Evolutionary conservation across 2,329 filamentous ascomycete species (phyloP).

Genomic region (Neonectria neomacrospora): DNA sequence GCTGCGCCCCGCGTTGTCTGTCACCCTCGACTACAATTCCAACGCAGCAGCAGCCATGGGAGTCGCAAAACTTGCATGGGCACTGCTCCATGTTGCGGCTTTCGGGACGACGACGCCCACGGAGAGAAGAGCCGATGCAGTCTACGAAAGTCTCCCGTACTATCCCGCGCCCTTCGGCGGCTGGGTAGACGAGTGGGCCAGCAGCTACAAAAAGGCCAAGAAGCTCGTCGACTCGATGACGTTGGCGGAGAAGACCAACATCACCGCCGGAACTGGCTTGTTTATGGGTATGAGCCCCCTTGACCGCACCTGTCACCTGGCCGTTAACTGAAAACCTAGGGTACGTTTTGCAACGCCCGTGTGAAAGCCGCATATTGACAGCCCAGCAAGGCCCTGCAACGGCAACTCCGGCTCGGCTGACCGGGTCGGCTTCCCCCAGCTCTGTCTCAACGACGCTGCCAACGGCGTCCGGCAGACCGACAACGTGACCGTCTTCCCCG

Average conservation of each 20-base stretch:
- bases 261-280: slow-evolving; percentile 76
- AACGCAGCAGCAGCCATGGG: neutral
- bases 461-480: slow-evolving; percentile 79
- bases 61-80: neutral
- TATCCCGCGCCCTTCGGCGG: slow-evolving; percentile 80
- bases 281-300: slow-evolving; percentile 67
- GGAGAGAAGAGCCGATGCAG: slow-evolving; percentile 11
- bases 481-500: slow-evolving; percentile 80
- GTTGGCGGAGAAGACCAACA: slow-evolving; percentile 81
- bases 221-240: slow-evolving; percentile 79
- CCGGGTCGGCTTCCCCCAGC: slow-evolving; percentile 76
- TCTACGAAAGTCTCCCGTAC: slow-evolving; percentile 63
- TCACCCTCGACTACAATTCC: neutral
- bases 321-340: slow-evolving; percentile 26
- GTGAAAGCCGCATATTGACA: slow-evolving; percentile 3
- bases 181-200: slow-evolving; percentile 74
- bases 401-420: slow-evolving; percentile 80
- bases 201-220: slow-evolving; percentile 76
- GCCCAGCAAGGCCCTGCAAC: slow-evolving; percentile 67
- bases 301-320: fast-evolving
- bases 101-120: slow-evolving; percentile 15
- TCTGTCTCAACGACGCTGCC: slow-evolving; percentile 78
- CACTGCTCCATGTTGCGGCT: slow-evolving; percentile 14
- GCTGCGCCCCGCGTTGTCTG: neutral
- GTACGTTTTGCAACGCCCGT: neutral